Evolutionary conservation across 2,329 filamentous ascomycete genomes (phyloP), one percentile per base, ranked within the genome.

Genomic region (Paecilomyces dactylethromorphus): DNA sequence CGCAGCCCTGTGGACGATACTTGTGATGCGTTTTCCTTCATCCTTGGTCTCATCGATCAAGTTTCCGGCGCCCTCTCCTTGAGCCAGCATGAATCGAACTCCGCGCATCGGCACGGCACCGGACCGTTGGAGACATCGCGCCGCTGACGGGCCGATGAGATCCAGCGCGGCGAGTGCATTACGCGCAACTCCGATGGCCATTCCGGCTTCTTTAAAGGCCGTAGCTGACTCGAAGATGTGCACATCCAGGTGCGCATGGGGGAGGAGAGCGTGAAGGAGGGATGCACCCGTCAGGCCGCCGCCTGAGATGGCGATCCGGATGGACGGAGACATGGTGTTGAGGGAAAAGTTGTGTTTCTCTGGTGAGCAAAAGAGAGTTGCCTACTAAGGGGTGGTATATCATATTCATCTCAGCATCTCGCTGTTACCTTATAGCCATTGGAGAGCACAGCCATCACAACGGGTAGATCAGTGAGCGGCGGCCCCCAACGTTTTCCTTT

Each of bases 211-310:
- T 58, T 63, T 64, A 70, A 74, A 63, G 57, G 62, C 53, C 56
- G 59, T 21, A 64, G 66, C 71, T 1, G 70, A 62, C 56, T 78
- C 76, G 62, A 75, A 78, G 18, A 78, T 69, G 33, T 70, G 65
- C 4, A 74, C 65, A n/a, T 70, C 63, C 22, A 77, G 63, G 56
- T 76, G 69, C 4, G 59, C 55, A 49, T 71, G 64, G 57, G 72
- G 71, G n/a, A 67, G 59, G 11, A 78, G 63, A 21, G 69, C 74
- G 1, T 70, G 71, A 10, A 71, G 68, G 2, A 78, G 70, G 10
- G 72, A 69, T 13, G 74, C 65, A 11, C 76, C 76, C 6, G 71
- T 70, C 45, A 78, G 73, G 54, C 73, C 72, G 32, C 26, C 81
- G 77, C 56, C 79, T 81, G 18, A 73, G 84, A 60, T 60, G 39